A percentile compares a stretch with the other conserved stretches of the same genome.
These are phyloP conservation scores for Macaranga tanarius DNA, from an alignment of 441 rosid genomes.

Conservation along the genomic window DNA sequence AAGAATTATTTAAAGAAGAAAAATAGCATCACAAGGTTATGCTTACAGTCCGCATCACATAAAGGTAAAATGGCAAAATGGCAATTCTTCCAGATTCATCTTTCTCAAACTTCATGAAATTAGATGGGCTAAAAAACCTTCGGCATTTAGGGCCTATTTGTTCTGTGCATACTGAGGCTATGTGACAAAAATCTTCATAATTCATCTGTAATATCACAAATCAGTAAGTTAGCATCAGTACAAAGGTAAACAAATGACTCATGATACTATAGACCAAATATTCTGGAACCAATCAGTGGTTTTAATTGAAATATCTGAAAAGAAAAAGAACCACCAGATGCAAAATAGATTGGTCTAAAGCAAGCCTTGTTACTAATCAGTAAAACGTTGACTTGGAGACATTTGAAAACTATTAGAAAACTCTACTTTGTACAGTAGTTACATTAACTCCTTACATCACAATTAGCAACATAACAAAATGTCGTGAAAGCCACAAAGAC, in stretches of 20 bases:
- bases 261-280: neutral
- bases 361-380: neutral
- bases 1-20: neutral
- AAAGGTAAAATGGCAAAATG: constrained; percentile 93
- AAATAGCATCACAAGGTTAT: neutral
- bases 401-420: neutral
- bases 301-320: neutral
- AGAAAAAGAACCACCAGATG: neutral
- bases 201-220: constrained; percentile 66
- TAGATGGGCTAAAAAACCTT: constrained; percentile 95
- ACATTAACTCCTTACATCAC: neutral
- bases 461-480: neutral
- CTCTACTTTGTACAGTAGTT: neutral
- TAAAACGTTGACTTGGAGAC: neutral
- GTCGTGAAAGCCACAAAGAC: neutral
- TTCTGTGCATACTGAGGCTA: constrained; percentile 93
- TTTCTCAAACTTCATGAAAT: constrained; percentile 99
- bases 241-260: constrained; percentile 6
- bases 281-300: neutral
- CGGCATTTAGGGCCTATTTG: constrained; percentile 98
- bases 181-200: constrained; percentile 98
- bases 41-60: constrained; percentile 98
- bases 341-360: neutral
- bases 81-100: constrained; percentile 99
- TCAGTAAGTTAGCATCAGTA: constrained; percentile 17